phyloP scores from a whole-genome alignment of 768 basidiomycete species.

The Holtermannia corniformis region DNA sequence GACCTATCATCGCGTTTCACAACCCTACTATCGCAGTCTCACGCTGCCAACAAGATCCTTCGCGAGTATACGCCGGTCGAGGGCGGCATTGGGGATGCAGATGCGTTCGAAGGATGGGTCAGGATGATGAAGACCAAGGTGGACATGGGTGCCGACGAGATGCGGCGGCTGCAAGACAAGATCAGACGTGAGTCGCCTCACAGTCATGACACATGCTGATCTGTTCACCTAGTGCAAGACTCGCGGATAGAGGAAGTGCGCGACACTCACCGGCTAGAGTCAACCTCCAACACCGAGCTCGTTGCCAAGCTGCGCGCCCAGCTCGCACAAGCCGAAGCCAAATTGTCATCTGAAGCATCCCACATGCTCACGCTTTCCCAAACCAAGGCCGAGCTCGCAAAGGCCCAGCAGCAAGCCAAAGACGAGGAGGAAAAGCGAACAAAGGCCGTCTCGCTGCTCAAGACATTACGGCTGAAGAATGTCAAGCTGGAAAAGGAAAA shows the following conservation, averaged over 20 bases:
- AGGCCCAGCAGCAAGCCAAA: slow-evolving; percentile 56
- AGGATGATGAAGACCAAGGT: slow-evolving; percentile 56
- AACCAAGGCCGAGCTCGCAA: slow-evolving; percentile 57
- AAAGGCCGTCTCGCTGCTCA: slow-evolving; percentile 83
- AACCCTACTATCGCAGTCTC: slow-evolving; percentile 12
- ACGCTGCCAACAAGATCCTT: slow-evolving; percentile 51
- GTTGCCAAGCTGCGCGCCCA: slow-evolving; percentile 63
- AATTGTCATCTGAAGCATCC: slow-evolving; percentile 46
- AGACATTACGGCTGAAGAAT: slow-evolving; percentile 92
- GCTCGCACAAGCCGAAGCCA: slow-evolving; percentile 59
- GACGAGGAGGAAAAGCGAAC: slow-evolving; percentile 97
- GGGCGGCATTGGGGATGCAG: slow-evolving; percentile 52
- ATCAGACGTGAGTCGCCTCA: slow-evolving; percentile 53
- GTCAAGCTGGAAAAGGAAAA: slow-evolving; percentile 91
- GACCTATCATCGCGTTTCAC: slow-evolving; percentile 21
- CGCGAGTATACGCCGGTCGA: slow-evolving; percentile 62
- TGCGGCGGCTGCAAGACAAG: slow-evolving; percentile 62
- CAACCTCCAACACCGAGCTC: slow-evolving; percentile 64
- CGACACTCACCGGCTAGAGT: slow-evolving; percentile 72
- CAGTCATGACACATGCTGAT: neutral
- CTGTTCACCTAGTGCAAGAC: slow-evolving; percentile 64
- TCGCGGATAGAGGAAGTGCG: slow-evolving; percentile 72
- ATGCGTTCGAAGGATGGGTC: slow-evolving; percentile 65
- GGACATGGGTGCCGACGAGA: slow-evolving; percentile 70
- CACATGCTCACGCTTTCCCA: slow-evolving; percentile 52